Percentiles rank a stretch among this genome's conserved stretches.
Evolutionary conservation across 1,284 basidiomycete species (phyloP).

Genomic region (Ceratobasidium sp.): DNA sequence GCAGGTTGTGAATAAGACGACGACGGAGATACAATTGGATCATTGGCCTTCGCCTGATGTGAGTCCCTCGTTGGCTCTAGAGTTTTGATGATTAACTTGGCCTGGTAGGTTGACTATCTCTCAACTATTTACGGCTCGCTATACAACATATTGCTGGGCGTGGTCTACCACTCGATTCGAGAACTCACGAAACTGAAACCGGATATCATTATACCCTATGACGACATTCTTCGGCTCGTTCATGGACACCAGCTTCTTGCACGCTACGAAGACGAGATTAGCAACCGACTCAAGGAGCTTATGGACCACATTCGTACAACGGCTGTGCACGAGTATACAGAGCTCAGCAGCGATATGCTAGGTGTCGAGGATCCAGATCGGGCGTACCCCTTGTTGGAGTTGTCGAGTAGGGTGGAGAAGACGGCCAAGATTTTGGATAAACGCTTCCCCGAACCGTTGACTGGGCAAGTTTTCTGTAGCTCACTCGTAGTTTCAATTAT

Average conservation of each 20-base stretch:
- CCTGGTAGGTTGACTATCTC: conserved; percentile 71
- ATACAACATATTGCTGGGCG: conserved; percentile 90
- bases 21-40: conserved; percentile 77
- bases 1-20: conserved; percentile 75
- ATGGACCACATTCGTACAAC: conserved; percentile 77
- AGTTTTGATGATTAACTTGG: conserved; percentile 10
- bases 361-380: conserved; percentile 71
- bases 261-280: conserved; percentile 75
- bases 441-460: conserved; percentile 84
- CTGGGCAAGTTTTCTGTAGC: conserved; percentile 69
- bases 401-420: conserved; percentile 93
- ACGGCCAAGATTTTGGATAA: conserved; percentile 85
- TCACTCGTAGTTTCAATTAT: conserved; percentile 13
- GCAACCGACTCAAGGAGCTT: conserved; percentile 75
- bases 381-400: conserved; percentile 81
- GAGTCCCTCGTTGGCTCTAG: conserved; percentile 57
- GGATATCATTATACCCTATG: conserved; percentile 73
- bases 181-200: conserved; percentile 77
- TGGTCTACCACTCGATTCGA: conserved; percentile 88
- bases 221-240: conserved; percentile 79
- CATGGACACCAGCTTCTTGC: conserved; percentile 76
- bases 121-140: conserved; percentile 75
- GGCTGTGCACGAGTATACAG: conserved; percentile 78
- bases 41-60: conserved; percentile 88
- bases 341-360: conserved; percentile 70